These are phyloP conservation scores for Neoconidiobolus thromboides DNA, from an alignment of 371 early-diverging fungal species.

Conservation along the genomic window DNA sequence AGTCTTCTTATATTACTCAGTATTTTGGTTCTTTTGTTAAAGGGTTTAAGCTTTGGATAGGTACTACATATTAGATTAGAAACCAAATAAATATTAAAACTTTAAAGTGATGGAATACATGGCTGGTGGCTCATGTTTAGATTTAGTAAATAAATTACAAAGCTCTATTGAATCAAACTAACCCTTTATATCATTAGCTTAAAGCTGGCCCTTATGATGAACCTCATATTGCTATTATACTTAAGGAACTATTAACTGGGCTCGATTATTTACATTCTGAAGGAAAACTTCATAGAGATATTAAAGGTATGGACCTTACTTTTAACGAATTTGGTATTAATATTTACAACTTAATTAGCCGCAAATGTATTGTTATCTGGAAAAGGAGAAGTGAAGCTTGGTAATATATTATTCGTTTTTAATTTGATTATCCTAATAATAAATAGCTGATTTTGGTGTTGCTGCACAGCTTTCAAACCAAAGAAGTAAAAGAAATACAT, in stretches of 20 bases:
- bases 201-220: slow-evolving; percentile 71
- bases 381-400: slow-evolving; percentile 23
- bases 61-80: slow-evolving; percentile 8
- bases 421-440: not conserved
- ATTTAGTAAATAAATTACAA: slow-evolving; percentile 21
- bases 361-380: slow-evolving; percentile 58
- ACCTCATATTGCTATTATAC: slow-evolving; percentile 71
- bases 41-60: slow-evolving; percentile 72
- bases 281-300: slow-evolving; percentile 87
- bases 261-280: slow-evolving; percentile 89
- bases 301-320: slow-evolving; percentile 33
- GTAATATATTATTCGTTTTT: slow-evolving; percentile 8
- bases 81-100: slow-evolving; percentile 41
- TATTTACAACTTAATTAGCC: slow-evolving; percentile 23
- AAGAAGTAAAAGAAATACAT: slow-evolving; percentile 82
- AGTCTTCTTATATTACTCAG: slow-evolving; percentile 76
- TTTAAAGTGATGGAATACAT: slow-evolving; percentile 23
- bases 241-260: slow-evolving; percentile 77
- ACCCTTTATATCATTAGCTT: slow-evolving; percentile 14
- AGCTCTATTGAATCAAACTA: too few species aligned
- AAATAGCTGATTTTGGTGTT: slow-evolving; percentile 87
- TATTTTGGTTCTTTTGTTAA: slow-evolving; percentile 67
- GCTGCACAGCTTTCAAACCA: slow-evolving; percentile 59
- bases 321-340: not conserved
- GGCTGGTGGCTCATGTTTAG: slow-evolving; percentile 72